Evolutionary conservation across 2,329 filamentous ascomycete species (phyloP).

Genomic region (Colletotrichum musicola): DNA sequence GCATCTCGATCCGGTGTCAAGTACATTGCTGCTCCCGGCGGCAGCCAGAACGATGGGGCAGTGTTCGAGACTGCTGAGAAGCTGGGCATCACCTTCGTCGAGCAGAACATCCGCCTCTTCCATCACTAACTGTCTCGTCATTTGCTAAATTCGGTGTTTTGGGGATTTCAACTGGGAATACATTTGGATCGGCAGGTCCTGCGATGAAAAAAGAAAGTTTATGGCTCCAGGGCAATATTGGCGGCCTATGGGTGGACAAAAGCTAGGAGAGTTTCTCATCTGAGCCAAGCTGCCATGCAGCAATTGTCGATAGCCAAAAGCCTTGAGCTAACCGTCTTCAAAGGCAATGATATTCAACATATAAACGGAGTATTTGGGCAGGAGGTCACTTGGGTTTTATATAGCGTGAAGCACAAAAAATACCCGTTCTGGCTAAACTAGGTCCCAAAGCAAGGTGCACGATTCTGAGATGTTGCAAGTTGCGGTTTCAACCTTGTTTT

Average conservation of each 20-base stretch:
- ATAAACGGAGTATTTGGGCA: constrained; percentile 34
- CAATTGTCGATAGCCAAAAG: neutral
- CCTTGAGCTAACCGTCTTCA: neutral
- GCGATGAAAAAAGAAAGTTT: constrained; percentile 13
- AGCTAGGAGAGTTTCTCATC: neutral
- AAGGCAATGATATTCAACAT: constrained; percentile 37
- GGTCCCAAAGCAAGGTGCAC: neutral
- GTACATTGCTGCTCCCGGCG: constrained; percentile 93
- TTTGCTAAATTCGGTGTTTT: constrained; percentile 24
- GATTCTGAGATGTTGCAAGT: too few species aligned
- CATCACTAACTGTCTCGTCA: constrained; percentile 76
- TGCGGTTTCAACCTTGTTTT: too few species aligned
- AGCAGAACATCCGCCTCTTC: constrained; percentile 95
- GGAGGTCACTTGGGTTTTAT: constrained; percentile 9
- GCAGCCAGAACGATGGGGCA: constrained; percentile 85
- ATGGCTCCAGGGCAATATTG: neutral
- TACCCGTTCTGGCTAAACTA: neutral
- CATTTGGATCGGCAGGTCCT: constrained; percentile 18
- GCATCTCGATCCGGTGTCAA: constrained; percentile 90
- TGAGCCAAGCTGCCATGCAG: neutral
- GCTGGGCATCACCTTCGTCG: constrained; percentile 91
- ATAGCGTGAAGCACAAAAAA: constrained; percentile 5
- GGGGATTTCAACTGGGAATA: constrained; percentile 27
- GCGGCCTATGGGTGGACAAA: neutral
- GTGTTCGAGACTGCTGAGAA: constrained; percentile 93